Evolutionary conservation across 495 filamentous ascomycete species (phyloP), one percentile per base, ranked within the genome.

Genomic region (Cercophora newfieldiana): DNA sequence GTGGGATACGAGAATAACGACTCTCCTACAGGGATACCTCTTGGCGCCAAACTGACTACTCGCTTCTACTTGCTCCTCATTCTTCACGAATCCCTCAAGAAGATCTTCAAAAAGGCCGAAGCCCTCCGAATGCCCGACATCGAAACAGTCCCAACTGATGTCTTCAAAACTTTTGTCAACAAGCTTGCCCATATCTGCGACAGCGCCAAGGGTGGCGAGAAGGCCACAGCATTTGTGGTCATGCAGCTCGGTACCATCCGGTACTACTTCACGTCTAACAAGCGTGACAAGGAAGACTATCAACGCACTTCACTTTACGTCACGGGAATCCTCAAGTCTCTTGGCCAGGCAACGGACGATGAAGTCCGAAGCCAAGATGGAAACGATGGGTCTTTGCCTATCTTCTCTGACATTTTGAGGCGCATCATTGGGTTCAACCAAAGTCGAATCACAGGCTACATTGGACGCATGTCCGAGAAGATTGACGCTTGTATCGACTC

Each of bases 131-230:
- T 57, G n/a, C 54, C 30, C 18, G 1, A 57, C 8, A 18, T 3
- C 25, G 18, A 28, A 21, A 29, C 1, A 3, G 28, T n/a, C 4
- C 28, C 18, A 6, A 0, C 0, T 21, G 26, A 57, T 19, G n/a
- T 53, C 4, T 74, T 59, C 19, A 61, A 62, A 1, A 50, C 47
- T 29, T 74, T 74, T 53, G 68, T 74, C 37, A 71, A 74, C 63
- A 74, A 69, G 57, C 70, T 75, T 8, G 66, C 51, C 26, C 74
- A 74, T 7, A 28, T 76, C 24, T 74, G 72, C 14, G 72, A 74
- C 62, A 47, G 22, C 1, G n/a, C 48, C 30, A 61, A 49, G 19
- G 68, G 68, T 0, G 70, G 70, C 0, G 53, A 67, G 0, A 73
- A 62, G 12, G 70, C 74, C 0, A 74, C 72, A 0, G 58, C 72